Evolutionary conservation across 306 rosid genomes (phyloP).

Genomic region (Malus asiatica): DNA sequence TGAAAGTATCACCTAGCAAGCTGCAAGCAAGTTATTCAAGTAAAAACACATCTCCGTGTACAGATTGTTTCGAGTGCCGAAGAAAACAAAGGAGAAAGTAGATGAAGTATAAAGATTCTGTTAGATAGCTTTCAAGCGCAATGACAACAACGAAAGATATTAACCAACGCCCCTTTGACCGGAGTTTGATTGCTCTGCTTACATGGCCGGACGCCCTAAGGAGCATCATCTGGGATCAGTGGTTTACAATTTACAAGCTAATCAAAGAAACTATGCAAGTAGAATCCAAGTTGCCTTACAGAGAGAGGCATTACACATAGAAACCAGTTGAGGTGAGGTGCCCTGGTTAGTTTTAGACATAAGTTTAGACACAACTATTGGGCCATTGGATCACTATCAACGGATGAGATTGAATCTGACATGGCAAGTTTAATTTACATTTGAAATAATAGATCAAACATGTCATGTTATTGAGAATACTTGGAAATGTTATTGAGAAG

Average conservation of each 20-base stretch:
- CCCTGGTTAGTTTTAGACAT: no score
- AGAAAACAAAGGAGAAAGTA: slow-evolving; percentile 67
- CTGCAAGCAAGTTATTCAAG: slow-evolving; percentile 46
- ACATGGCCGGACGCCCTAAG: background rate
- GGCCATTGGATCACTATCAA: no score
- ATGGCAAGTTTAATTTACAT: no score
- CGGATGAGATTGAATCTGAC: no score
- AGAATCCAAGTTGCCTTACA: background rate
- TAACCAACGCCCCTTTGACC: background rate
- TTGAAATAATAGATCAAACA: no score
- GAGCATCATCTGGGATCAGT: background rate
- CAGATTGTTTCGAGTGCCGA: slow-evolving; percentile 74
- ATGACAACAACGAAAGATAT: slow-evolving; percentile 3
- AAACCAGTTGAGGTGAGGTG: background rate
- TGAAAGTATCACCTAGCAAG: slow-evolving; percentile 68
- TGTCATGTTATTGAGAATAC: no score
- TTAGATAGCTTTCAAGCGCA: background rate
- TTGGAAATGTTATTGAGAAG: no score
- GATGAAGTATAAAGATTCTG: slow-evolving; percentile 3
- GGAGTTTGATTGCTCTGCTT: slow-evolving; percentile 4
- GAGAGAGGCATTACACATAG: background rate
- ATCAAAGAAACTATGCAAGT: background rate
- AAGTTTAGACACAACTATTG: no score
- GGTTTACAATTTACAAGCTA: background rate
- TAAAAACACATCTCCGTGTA: slow-evolving; percentile 44